These are phyloP conservation scores for Xylaria sp. DNA, from an alignment of 2,329 filamentous ascomycete species.

Conservation along the genomic window DNA sequence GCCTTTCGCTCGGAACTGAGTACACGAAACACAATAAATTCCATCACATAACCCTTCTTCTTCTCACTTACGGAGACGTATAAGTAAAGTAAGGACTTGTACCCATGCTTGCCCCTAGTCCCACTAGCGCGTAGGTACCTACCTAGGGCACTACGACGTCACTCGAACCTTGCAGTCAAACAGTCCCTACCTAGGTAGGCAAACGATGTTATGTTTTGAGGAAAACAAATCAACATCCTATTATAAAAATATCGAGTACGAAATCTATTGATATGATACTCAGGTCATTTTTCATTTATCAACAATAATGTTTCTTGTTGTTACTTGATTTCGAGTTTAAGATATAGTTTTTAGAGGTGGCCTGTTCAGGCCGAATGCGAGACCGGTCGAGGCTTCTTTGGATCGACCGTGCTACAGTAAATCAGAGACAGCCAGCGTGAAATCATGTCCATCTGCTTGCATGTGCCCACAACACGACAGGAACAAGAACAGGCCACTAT, in stretches of 20 bases:
- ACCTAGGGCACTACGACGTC: background rate
- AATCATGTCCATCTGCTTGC: conserved; percentile 15
- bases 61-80: no score
- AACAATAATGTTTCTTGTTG: background rate
- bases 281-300: background rate
- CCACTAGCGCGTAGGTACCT: no score
- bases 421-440: background rate
- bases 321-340: background rate
- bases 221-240: background rate
- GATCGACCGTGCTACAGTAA: no score
- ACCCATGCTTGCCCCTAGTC: no score
- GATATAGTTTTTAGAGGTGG: background rate
- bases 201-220: no score
- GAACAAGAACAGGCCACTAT: conserved; percentile 1
- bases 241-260: background rate
- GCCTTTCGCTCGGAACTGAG: background rate
- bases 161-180: no score
- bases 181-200: no score
- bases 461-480: conserved; percentile 20
- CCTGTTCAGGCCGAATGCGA: background rate
- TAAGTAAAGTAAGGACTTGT: no score
- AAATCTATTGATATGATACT: background rate
- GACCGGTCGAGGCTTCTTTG: background rate
- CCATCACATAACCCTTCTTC: no score
- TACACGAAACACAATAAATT: background rate